These are phyloP conservation scores for Fusarium sp. DNA, from an alignment of 2,329 filamentous ascomycete genomes.

Conservation along the genomic window DNA sequence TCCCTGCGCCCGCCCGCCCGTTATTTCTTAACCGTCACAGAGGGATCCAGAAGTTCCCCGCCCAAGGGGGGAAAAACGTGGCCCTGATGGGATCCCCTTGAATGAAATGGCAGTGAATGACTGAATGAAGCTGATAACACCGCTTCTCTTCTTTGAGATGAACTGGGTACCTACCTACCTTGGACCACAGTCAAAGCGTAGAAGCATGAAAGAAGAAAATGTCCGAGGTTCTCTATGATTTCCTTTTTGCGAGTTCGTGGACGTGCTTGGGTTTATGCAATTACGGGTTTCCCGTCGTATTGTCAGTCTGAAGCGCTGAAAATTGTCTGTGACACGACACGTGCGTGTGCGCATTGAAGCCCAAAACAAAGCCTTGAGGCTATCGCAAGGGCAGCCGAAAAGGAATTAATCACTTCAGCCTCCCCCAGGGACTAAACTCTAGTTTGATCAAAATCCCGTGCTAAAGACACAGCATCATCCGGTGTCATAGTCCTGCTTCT, in stretches of 20 bases:
- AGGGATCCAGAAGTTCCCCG: conserved; percentile 6
- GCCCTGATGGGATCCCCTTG: conserved; percentile 22
- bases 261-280: conserved; percentile 6
- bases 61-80: neutral
- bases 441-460: neutral
- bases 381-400: conserved; percentile 19
- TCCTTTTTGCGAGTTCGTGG: neutral
- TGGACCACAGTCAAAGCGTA: conserved; percentile 7
- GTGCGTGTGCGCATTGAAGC: neutral
- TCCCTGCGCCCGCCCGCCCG: neutral
- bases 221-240: neutral
- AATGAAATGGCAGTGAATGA: neutral
- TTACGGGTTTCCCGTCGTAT: conserved; percentile 16
- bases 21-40: conserved; percentile 11
- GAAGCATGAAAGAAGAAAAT: conserved; percentile 15
- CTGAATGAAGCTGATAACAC: neutral
- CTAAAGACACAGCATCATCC: neutral
- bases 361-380: conserved; percentile 12
- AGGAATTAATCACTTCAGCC: conserved; percentile 3
- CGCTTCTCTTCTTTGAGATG: neutral
- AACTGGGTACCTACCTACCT: neutral
- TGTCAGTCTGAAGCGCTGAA: neutral
- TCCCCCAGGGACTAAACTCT: neutral
- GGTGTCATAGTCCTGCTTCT: neutral
- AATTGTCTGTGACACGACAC: conserved; percentile 3